These are phyloP conservation scores for Penicillium chermesinum DNA, from an alignment of 495 filamentous ascomycete species.

Conservation along the genomic window DNA sequence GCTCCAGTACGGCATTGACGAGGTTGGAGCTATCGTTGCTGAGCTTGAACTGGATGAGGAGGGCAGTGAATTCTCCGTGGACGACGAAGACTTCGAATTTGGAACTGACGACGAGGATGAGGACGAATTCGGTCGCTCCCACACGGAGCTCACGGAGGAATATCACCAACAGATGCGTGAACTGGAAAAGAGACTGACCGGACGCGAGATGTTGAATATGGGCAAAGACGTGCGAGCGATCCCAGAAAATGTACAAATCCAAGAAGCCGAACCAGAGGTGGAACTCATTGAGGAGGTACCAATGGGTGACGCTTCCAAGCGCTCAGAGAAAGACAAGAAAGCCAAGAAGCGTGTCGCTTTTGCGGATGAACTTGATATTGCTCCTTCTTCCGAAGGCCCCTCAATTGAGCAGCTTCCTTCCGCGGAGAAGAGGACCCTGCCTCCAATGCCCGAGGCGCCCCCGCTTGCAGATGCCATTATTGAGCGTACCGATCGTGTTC, in stretches of 20 bases:
- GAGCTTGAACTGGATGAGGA: slow-evolving; percentile 81
- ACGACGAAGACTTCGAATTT: slow-evolving; percentile 46
- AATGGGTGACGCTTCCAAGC: slow-evolving; percentile 3
- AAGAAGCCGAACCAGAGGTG: slow-evolving; percentile 14
- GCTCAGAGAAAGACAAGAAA: slow-evolving; percentile 25
- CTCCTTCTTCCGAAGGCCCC: slow-evolving; percentile 33
- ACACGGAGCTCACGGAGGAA: slow-evolving; percentile 59
- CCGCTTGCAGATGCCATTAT: slow-evolving; percentile 45
- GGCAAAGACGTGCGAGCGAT: slow-evolving; percentile 40
- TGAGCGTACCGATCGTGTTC: slow-evolving; percentile 29
- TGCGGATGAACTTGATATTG: slow-evolving; percentile 69
- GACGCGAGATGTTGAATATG: slow-evolving; percentile 49
- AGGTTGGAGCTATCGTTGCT: slow-evolving; percentile 88
- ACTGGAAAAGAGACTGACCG: slow-evolving; percentile 67
- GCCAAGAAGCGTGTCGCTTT: slow-evolving; percentile 74
- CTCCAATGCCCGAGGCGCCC: slow-evolving; percentile 29
- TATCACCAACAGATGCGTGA: slow-evolving; percentile 77
- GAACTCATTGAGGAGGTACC: slow-evolving; percentile 16
- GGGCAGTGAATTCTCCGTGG: slow-evolving; percentile 51
- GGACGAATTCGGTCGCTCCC: slow-evolving; percentile 64
- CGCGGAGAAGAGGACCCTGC: slow-evolving; percentile 25
- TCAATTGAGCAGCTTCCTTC: slow-evolving; percentile 6
- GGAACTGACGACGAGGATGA: slow-evolving; percentile 59
- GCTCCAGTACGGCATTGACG: slow-evolving; percentile 80
- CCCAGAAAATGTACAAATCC: slow-evolving; percentile 30